Evolutionary conservation across 2,329 filamentous ascomycete genomes (phyloP).

Genomic region (Scytalidium lignicola): DNA sequence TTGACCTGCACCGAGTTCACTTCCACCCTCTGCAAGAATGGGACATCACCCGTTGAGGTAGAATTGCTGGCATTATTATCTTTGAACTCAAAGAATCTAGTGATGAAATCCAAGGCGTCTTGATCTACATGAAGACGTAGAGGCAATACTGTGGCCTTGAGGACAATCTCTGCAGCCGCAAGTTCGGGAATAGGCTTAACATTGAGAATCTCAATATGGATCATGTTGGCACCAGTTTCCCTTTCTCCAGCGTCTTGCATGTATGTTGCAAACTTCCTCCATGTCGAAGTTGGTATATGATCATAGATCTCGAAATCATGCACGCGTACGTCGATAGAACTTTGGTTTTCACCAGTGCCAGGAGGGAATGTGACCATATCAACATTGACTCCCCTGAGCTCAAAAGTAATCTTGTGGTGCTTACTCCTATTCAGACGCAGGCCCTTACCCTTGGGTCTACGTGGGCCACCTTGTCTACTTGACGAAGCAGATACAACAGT

Average conservation of each 20-base stretch:
- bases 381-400: conserved; percentile 76
- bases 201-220: conserved; percentile 81
- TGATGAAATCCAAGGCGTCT: conserved; percentile 95
- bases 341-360: conserved; percentile 74
- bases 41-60: conserved; percentile 62
- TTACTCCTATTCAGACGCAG: conserved; percentile 79
- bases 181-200: conserved; percentile 81
- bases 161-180: conserved; percentile 82
- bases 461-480: conserved; percentile 38
- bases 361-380: conserved; percentile 80
- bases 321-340: conserved; percentile 78
- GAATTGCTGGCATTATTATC: conserved; percentile 60
- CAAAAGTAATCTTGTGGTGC: conserved; percentile 92
- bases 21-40: conserved; percentile 87
- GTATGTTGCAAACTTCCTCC: conserved; percentile 97
- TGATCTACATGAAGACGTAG: conserved; percentile 93
- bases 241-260: conserved; percentile 82
- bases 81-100: conserved; percentile 96
- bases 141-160: conserved; percentile 74
- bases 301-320: conserved; percentile 87
- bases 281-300: conserved; percentile 89
- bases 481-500: conserved; percentile 61
- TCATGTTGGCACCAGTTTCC: conserved; percentile 82
- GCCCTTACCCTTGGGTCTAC: conserved; percentile 42
- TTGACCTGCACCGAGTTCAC: conserved; percentile 78